A percentile compares a stretch with the other conserved stretches of the same genome.
These are phyloP conservation scores for Orobanche coerulescens DNA, from an alignment of 257 asterid species.

Conservation along the genomic window DNA sequence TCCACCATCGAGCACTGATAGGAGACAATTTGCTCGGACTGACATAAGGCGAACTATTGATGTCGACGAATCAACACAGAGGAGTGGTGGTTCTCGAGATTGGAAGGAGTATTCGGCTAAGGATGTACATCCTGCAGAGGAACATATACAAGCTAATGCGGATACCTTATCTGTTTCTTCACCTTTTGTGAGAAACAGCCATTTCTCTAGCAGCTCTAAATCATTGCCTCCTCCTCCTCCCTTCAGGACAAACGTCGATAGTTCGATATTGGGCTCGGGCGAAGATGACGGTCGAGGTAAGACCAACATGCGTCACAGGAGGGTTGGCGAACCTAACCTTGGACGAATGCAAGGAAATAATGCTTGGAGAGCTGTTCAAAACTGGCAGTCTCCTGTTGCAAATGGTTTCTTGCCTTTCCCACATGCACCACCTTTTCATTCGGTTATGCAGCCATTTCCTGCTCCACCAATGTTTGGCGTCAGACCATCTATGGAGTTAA, in stretches of 20 bases:
- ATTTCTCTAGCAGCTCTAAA: constrained; percentile 56
- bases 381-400: constrained; percentile 85
- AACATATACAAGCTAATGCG: constrained; percentile 50
- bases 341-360: constrained; percentile 75
- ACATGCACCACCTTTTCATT: constrained; percentile 75
- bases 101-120: constrained; percentile 45
- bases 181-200: constrained; percentile 56
- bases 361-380: constrained; percentile 87
- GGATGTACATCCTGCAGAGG: constrained; percentile 62
- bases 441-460: constrained; percentile 80
- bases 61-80: constrained; percentile 63
- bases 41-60: constrained; percentile 61
- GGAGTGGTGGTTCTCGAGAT: constrained; percentile 70
- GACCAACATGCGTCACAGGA: constrained; percentile 64
- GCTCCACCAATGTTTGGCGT: constrained; percentile 70
- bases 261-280: constrained; percentile 42
- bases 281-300: constrained; percentile 78
- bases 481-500: constrained; percentile 80
- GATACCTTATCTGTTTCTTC: constrained; percentile 67
- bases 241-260: constrained; percentile 55
- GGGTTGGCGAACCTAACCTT: constrained; percentile 62
- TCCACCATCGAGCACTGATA: constrained; percentile 58
- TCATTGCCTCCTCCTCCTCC: constrained; percentile 58
- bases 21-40: constrained; percentile 51
- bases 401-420: constrained; percentile 93